These are phyloP conservation scores for Casuarina glauca DNA, from an alignment of 306 rosid species.

Conservation along the genomic window DNA sequence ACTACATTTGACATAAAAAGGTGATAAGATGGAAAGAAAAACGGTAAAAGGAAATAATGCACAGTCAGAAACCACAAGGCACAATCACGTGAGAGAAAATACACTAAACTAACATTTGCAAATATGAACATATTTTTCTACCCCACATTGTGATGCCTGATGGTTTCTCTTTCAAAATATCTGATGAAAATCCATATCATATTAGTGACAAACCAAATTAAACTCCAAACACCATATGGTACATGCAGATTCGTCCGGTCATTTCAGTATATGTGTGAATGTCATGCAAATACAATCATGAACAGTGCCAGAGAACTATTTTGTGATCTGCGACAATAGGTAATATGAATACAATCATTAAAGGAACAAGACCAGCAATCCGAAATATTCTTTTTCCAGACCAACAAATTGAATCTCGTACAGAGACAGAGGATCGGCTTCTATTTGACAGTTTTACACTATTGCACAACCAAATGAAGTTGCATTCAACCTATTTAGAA, in stretches of 20 bases:
- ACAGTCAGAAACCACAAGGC: neutral
- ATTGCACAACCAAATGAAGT: neutral
- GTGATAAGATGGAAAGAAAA: neutral
- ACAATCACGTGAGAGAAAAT: neutral
- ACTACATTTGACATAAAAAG: conserved; percentile 50
- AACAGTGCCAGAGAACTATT: no score
- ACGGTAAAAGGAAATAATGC: neutral
- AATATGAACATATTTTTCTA: neutral
- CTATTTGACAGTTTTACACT: neutral
- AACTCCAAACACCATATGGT: neutral
- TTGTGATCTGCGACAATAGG: no score
- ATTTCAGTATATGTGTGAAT: neutral
- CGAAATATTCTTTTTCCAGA: neutral
- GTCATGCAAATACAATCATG: no score
- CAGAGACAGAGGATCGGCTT: neutral
- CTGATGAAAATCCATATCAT: conserved; percentile 1
- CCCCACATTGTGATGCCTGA: neutral
- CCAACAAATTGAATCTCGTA: neutral
- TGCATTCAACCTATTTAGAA: neutral
- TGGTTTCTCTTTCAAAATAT: neutral
- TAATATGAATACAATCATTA: neutral
- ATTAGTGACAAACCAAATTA: neutral
- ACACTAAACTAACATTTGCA: conserved; percentile 1
- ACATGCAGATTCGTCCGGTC: neutral
- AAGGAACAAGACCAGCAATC: neutral